These are phyloP conservation scores for Meyerozyma elateridarum DNA, from an alignment of 1,139 yeast species.

Conservation along the genomic window DNA sequence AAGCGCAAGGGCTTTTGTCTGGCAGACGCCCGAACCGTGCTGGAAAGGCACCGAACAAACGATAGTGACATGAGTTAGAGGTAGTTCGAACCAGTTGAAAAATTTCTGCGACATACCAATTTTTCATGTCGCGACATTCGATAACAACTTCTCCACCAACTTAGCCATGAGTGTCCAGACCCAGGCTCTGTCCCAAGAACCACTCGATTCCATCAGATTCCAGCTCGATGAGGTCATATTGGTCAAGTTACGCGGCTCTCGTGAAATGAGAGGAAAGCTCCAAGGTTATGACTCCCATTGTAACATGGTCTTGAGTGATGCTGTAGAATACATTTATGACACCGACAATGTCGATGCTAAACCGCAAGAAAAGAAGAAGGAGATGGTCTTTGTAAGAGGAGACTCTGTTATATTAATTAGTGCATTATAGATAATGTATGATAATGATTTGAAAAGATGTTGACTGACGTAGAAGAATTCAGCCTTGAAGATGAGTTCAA, in stretches of 20 bases:
- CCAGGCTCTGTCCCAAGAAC: constrained; percentile 55
- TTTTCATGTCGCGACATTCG: constrained; percentile 1
- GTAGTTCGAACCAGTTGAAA: too few species aligned
- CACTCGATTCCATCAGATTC: constrained; percentile 81
- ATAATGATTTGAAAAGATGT: too few species aligned
- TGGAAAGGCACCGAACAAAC: too few species aligned
- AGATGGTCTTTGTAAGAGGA: constrained; percentile 94
- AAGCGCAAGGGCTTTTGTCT: constrained; percentile 28
- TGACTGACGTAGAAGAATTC: too few species aligned
- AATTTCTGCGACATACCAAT: too few species aligned
- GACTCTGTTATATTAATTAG: constrained; percentile 86
- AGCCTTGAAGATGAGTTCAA: too few species aligned
- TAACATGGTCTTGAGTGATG: constrained; percentile 92
- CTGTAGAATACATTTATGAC: constrained; percentile 72
- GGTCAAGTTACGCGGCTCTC: constrained; percentile 92
- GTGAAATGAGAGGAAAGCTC: constrained; percentile 84
- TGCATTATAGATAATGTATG: constrained; percentile 3
- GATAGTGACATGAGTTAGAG: too few species aligned
- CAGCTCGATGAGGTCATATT: constrained; percentile 83
- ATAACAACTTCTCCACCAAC: constrained; percentile 7
- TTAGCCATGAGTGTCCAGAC: constrained; percentile 4
- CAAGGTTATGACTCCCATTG: constrained; percentile 98
- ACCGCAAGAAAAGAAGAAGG: constrained; percentile 57
- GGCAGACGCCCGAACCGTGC: constrained; percentile 13
- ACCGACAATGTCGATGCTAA: constrained; percentile 44